Percentiles rank a stretch among this genome's conserved stretches.
These are phyloP conservation scores for Phanerodontia chrysosporium DNA, from an alignment of 768 basidiomycete genomes.

Conservation along the genomic window DNA sequence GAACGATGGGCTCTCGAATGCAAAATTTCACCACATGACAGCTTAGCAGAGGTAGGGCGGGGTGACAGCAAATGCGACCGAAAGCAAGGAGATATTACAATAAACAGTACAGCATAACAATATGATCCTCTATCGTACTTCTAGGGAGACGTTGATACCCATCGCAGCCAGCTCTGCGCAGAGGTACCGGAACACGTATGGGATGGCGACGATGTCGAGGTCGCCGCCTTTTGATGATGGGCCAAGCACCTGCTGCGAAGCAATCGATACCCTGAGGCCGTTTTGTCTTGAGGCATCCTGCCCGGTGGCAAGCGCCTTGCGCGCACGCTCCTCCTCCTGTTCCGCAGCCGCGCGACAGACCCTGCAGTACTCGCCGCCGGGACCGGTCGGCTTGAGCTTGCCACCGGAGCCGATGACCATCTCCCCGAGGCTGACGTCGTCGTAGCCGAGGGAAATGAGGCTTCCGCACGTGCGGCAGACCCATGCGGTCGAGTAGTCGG, in stretches of 20 bases:
- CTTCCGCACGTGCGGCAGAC: conserved; percentile 96
- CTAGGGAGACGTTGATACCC: conserved; percentile 90
- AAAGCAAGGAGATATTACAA: background rate
- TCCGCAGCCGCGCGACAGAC: conserved; percentile 78
- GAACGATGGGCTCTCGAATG: too few species aligned
- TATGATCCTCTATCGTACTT: conserved; percentile 47
- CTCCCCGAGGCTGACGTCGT: conserved; percentile 76
- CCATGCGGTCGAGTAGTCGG: conserved; percentile 99
- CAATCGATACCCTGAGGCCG: conserved; percentile 57
- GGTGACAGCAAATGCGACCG: background rate
- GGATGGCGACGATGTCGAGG: conserved; percentile 92
- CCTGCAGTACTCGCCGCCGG: conserved; percentile 91
- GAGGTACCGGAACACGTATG: conserved; percentile 91
- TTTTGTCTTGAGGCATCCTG: conserved; percentile 36
- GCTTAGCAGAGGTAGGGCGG: background rate
- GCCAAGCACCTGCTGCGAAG: conserved; percentile 63
- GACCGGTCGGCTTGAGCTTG: conserved; percentile 56
- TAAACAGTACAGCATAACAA: conserved; percentile 1
- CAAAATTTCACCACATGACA: too few species aligned
- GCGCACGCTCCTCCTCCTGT: conserved; percentile 56
- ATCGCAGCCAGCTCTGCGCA: conserved; percentile 97
- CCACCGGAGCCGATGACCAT: conserved; percentile 46
- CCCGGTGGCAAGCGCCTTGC: conserved; percentile 56
- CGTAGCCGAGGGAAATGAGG: conserved; percentile 93
- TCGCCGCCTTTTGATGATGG: conserved; percentile 64